Conservation (phyloP, 768 basidiomycete genomes). For the Russula sp. region DNA sequence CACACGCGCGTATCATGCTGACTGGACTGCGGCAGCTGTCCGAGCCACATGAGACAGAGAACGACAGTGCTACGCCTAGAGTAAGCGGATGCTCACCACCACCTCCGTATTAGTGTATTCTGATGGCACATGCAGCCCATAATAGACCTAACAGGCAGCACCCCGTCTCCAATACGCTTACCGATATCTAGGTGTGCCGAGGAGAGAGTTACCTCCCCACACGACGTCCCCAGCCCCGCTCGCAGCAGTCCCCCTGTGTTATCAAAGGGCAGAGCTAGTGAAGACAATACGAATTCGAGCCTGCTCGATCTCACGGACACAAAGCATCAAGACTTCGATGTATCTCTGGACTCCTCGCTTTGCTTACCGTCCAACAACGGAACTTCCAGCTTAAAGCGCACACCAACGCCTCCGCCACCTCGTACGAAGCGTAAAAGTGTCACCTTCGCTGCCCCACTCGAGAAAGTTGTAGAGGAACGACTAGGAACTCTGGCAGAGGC, state of each 20-base stretch:
- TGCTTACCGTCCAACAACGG: conserved; percentile 14
- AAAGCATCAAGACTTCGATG: conserved; percentile 24
- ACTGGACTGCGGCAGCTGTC: neutral
- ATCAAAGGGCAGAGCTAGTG: neutral
- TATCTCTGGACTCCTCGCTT: conserved; percentile 24
- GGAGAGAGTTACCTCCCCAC: neutral
- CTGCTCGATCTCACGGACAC: conserved; percentile 9
- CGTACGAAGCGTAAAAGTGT: conserved; percentile 23
- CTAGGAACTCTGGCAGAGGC: neutral
- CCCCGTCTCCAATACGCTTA: conserved; percentile 6
- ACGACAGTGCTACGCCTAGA: too few relatives aligned
- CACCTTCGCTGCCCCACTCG: conserved; percentile 19
- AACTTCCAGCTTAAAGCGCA: neutral
- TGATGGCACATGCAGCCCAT: conserved; percentile 4
- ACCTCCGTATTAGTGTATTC: neutral
- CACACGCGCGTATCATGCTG: neutral
- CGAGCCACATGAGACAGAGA: neutral
- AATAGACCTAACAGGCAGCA: conserved; percentile 20
- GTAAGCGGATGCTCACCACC: neutral
- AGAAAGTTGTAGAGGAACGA: neutral
- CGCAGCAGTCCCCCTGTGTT: neutral
- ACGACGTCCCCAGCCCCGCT: neutral
- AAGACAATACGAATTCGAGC: conserved; percentile 6
- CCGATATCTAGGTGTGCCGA: neutral
- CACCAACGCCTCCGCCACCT: conserved; percentile 15